Evolutionary conservation across 2,329 filamentous ascomycete species (phyloP).

Genomic region (Trichoderma afroharzianum): DNA sequence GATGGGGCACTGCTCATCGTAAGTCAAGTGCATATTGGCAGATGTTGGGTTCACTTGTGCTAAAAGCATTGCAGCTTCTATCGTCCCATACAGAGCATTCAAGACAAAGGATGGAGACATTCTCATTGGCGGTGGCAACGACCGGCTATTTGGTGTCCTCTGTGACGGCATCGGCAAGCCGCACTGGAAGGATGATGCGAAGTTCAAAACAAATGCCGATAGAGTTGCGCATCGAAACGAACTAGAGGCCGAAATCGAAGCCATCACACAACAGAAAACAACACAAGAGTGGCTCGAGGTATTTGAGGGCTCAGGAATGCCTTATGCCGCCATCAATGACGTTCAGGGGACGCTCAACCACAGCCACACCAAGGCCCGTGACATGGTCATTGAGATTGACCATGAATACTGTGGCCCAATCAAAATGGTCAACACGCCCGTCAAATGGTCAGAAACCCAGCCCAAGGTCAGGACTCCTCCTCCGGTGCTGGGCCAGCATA

Average conservation of each 20-base stretch:
- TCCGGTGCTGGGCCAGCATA: conserved; percentile 84
- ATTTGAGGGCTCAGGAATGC: conserved; percentile 88
- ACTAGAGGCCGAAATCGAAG: conserved; percentile 76
- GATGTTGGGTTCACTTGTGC: not conserved
- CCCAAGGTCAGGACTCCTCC: conserved; percentile 75
- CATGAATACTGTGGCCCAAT: conserved; percentile 81
- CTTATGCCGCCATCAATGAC: conserved; percentile 90
- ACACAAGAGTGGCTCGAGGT: conserved; percentile 84
- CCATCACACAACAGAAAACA: conserved; percentile 68
- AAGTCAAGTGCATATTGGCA: conserved; percentile 28
- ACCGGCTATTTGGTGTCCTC: conserved; percentile 63
- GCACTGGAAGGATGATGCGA: conserved; percentile 57
- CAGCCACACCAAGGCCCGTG: conserved; percentile 75
- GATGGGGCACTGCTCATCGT: conserved; percentile 97
- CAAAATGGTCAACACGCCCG: conserved; percentile 87
- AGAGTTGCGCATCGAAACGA: conserved; percentile 68
- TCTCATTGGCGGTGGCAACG: conserved; percentile 69
- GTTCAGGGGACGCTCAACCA: conserved; percentile 81
- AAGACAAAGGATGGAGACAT: conserved; percentile 68
- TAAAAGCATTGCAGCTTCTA: conserved; percentile 57
- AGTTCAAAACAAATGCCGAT: conserved; percentile 58
- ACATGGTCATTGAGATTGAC: conserved; percentile 86
- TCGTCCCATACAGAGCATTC: conserved; percentile 91
- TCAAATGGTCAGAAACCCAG: conserved; percentile 85
- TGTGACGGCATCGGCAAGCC: conserved; percentile 56